A percentile compares a stretch with the other conserved stretches of the same genome.
These are phyloP conservation scores for Mortierella sp. DNA, from an alignment of 371 early-diverging fungal species.

Conservation along the genomic window DNA sequence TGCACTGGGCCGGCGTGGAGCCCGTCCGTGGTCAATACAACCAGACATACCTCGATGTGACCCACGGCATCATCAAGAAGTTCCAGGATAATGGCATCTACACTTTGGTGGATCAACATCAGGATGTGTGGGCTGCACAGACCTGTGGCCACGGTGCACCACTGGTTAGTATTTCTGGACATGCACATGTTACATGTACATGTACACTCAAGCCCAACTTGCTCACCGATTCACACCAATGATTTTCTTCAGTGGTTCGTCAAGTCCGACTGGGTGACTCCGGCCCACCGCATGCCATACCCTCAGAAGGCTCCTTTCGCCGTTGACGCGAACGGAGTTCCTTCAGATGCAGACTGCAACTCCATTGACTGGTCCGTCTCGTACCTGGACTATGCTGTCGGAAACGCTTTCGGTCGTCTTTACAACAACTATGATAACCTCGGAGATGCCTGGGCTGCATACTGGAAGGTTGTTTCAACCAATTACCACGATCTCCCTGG, in stretches of 20 bases:
- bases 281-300: constrained; percentile 53
- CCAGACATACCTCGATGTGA: constrained; percentile 59
- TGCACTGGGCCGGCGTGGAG: constrained; percentile 70
- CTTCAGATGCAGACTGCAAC: constrained; percentile 52
- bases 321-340: constrained; percentile 58
- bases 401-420: constrained; percentile 61
- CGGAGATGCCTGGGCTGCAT: constrained; percentile 61
- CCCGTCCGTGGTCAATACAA: constrained; percentile 66
- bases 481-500: constrained; percentile 56
- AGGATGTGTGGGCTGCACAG: constrained; percentile 58
- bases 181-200: neutral
- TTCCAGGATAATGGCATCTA: constrained; percentile 60
- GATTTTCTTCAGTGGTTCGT: constrained; percentile 62
- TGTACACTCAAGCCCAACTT: neutral
- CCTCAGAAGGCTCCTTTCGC: constrained; percentile 57
- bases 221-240: too few relatives aligned
- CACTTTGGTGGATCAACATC: constrained; percentile 58
- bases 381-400: constrained; percentile 59
- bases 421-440: constrained; percentile 63
- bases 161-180: constrained; percentile 33
- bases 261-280: constrained; percentile 50
- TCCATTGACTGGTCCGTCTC: constrained; percentile 60
- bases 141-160: constrained; percentile 68
- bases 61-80: constrained; percentile 56
- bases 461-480: constrained; percentile 60